These are phyloP conservation scores for Tephrocybe rancida DNA, from an alignment of 768 basidiomycete genomes.

Conservation along the genomic window DNA sequence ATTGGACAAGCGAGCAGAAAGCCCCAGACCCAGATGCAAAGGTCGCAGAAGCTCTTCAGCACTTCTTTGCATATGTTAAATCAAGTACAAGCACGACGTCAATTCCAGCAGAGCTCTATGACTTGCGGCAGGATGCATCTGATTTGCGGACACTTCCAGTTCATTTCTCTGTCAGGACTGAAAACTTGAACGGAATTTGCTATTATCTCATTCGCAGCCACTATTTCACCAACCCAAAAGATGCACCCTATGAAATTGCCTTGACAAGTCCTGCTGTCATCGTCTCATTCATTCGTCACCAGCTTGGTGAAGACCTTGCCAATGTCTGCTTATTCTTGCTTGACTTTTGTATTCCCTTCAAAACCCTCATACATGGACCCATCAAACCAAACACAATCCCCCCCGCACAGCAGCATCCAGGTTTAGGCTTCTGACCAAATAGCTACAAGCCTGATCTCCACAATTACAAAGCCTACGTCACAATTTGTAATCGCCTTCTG, in stretches of 20 bases:
- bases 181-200: neutral
- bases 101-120: slow-evolving; percentile 10
- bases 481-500: slow-evolving; percentile 3
- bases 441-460: slow-evolving; percentile 1
- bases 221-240: neutral
- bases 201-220: neutral
- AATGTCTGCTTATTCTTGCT: slow-evolving; percentile 5
- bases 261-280: slow-evolving; percentile 7
- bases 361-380: slow-evolving; percentile 2
- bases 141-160: neutral
- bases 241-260: neutral
- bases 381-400: neutral
- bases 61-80: slow-evolving; percentile 10
- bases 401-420: neutral
- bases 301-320: neutral
- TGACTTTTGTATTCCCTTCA: slow-evolving; percentile 11
- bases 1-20: neutral
- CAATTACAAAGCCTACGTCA: slow-evolving; percentile 6
- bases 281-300: slow-evolving; percentile 5
- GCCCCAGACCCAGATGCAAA: neutral
- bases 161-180: neutral
- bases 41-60: neutral
- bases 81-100: neutral
- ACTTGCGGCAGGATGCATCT: slow-evolving; percentile 2
- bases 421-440: slow-evolving; percentile 12